phyloP scores from a whole-genome alignment of 2,329 filamentous ascomycete genomes.

The Massarina eburnea region DNA sequence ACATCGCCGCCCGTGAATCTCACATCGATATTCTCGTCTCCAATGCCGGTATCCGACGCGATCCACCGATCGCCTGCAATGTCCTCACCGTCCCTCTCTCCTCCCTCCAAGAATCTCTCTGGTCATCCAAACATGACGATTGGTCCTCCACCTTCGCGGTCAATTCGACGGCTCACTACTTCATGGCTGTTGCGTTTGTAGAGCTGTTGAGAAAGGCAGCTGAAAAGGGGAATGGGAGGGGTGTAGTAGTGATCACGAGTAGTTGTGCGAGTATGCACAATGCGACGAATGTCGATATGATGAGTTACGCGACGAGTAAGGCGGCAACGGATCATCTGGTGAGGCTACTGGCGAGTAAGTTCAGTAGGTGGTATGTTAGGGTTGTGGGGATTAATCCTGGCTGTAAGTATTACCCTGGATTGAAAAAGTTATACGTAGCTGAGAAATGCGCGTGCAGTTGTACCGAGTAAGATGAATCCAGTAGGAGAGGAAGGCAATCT shows the following conservation, averaged over 20 bases:
- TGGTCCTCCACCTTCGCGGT: slow-evolving; percentile 52
- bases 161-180: slow-evolving; percentile 56
- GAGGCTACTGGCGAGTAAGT: slow-evolving; percentile 52
- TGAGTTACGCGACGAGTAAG: slow-evolving; percentile 55
- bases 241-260: slow-evolving; percentile 53
- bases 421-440: not conserved
- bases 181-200: slow-evolving; percentile 51
- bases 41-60: slow-evolving; percentile 53
- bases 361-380: slow-evolving; percentile 47
- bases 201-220: slow-evolving; percentile 48
- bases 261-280: slow-evolving; percentile 58
- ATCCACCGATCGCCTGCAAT: slow-evolving; percentile 48
- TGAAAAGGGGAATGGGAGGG: slow-evolving; percentile 45
- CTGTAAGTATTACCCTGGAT: slow-evolving; percentile 33
- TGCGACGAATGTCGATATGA: slow-evolving; percentile 55
- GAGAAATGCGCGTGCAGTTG: slow-evolving; percentile 29
- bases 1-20: slow-evolving; percentile 29
- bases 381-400: slow-evolving; percentile 51
- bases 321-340: slow-evolving; percentile 57
- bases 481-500: slow-evolving; percentile 46
- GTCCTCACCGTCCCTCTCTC: slow-evolving; percentile 46
- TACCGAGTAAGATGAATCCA: slow-evolving; percentile 50
- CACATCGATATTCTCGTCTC: slow-evolving; percentile 53
- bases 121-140: slow-evolving; percentile 47
- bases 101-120: slow-evolving; percentile 51